Percentiles rank a stretch among this genome's conserved stretches.
phyloP scores from a whole-genome alignment of 768 basidiomycete genomes.

The Pisolithus tinctorius region DNA sequence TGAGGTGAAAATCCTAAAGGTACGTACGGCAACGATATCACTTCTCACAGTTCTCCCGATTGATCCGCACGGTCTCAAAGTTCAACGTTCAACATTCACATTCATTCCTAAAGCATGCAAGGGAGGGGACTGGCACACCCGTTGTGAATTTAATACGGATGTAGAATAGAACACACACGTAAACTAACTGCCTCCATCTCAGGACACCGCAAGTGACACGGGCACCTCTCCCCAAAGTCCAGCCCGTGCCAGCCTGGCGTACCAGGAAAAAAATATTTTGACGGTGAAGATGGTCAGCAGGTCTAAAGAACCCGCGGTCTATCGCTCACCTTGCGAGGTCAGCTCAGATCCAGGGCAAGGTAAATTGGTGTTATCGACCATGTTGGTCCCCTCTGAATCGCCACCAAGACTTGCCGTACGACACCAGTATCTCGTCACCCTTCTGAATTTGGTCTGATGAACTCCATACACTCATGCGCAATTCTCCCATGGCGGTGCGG shows the following conservation, averaged over 20 bases:
- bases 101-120: no score
- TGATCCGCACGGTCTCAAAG: no score
- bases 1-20: no score
- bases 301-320: conserved; percentile 5
- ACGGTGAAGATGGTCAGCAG: conserved; percentile 4
- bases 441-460: conserved; percentile 53
- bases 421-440: conserved; percentile 81
- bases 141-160: no score
- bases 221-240: background rate
- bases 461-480: conserved; percentile 76
- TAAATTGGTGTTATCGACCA: background rate
- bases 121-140: no score
- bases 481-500: conserved; percentile 47
- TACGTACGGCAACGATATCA: no score
- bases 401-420: conserved; percentile 90
- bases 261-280: conserved; percentile 1
- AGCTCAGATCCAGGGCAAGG: background rate
- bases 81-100: no score
- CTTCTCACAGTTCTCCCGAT: no score
- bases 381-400: conserved; percentile 30
- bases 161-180: conserved; percentile 6
- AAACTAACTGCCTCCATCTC: conserved; percentile 1
- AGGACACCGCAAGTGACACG: background rate
- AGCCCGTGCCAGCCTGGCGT: background rate
- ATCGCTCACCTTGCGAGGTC: background rate